phyloP scores from a whole-genome alignment of 2,329 filamentous ascomycete species.

The Epichloe sp. region DNA sequence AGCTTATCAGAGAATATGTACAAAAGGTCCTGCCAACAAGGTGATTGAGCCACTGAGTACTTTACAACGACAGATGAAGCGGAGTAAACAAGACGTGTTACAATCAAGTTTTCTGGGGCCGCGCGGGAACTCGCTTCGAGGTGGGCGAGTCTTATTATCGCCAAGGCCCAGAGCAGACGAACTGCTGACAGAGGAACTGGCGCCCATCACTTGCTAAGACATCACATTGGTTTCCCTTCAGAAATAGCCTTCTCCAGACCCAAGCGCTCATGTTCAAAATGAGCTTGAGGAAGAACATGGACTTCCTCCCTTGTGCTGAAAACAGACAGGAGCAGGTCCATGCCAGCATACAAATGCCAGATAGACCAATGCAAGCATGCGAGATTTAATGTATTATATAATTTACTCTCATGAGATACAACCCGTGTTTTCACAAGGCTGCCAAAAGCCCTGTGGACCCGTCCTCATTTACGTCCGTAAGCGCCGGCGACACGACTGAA shows the following conservation, averaged over 20 bases:
- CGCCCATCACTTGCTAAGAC: too few relatives aligned
- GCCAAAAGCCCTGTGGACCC: too few relatives aligned
- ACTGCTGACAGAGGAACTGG: too few relatives aligned
- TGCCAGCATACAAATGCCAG: neutral
- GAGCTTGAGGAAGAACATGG: neutral
- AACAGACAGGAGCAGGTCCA: neutral
- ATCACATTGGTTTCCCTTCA: too few relatives aligned
- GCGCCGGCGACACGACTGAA: too few relatives aligned
- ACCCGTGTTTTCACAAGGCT: too few relatives aligned
- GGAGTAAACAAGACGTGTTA: neutral
- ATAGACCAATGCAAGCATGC: neutral
- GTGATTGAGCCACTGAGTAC: slow-evolving; percentile 16
- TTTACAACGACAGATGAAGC: neutral
- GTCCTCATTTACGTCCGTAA: too few relatives aligned
- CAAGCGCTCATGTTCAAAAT: too few relatives aligned
- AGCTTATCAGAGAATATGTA: slow-evolving; percentile 43
- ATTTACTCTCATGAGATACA: neutral
- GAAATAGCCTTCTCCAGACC: too few relatives aligned
- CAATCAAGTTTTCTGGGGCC: neutral
- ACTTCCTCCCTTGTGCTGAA: neutral
- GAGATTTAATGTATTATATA: neutral
- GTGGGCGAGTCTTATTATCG: too few relatives aligned
- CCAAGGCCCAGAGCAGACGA: too few relatives aligned
- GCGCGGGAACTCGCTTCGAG: neutral
- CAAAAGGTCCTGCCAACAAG: slow-evolving; percentile 45